Evolutionary conservation across 441 rosid genomes (phyloP).

Genomic region (Jatropha multifida): DNA sequence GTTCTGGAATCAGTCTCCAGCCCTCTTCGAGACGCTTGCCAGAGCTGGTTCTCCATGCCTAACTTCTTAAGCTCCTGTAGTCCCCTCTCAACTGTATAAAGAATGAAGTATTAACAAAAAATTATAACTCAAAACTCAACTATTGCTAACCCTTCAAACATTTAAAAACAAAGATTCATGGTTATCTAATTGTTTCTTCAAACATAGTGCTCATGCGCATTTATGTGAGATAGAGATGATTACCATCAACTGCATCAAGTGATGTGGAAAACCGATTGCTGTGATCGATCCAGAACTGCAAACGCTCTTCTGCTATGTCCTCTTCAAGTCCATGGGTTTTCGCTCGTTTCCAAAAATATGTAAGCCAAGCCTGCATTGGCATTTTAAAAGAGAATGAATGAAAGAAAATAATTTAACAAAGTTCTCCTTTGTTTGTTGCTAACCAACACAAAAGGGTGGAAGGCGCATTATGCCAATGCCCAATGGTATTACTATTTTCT

Average conservation of each 20-base stretch:
- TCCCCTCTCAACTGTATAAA: conserved; percentile 75
- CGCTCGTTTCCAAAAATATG: conserved; percentile 89
- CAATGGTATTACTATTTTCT: not conserved
- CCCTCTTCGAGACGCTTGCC: conserved; percentile 67
- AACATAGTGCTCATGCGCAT: not conserved
- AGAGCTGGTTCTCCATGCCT: conserved; percentile 68
- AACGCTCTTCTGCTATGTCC: conserved; percentile 71
- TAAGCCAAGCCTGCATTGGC: conserved; percentile 67
- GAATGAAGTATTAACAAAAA: not conserved
- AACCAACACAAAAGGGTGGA: not conserved
- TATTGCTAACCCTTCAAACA: not conserved
- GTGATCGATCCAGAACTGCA: conserved; percentile 72
- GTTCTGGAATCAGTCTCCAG: conserved; percentile 41
- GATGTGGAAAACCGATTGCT: conserved; percentile 51
- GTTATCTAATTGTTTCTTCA: not conserved
- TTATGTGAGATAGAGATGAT: conserved; percentile 16
- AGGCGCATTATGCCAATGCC: not conserved
- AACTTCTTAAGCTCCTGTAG: conserved; percentile 75
- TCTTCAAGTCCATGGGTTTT: conserved; percentile 61
- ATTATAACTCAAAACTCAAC: not conserved
- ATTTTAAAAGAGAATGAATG: not conserved
- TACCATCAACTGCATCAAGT: conserved; percentile 84
- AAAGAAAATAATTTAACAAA: not conserved
- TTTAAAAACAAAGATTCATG: not conserved
- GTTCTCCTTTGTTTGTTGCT: not conserved